These are phyloP conservation scores for Caryopteris hybrid DNA, from an alignment of 305 asterid species.

Conservation along the genomic window DNA sequence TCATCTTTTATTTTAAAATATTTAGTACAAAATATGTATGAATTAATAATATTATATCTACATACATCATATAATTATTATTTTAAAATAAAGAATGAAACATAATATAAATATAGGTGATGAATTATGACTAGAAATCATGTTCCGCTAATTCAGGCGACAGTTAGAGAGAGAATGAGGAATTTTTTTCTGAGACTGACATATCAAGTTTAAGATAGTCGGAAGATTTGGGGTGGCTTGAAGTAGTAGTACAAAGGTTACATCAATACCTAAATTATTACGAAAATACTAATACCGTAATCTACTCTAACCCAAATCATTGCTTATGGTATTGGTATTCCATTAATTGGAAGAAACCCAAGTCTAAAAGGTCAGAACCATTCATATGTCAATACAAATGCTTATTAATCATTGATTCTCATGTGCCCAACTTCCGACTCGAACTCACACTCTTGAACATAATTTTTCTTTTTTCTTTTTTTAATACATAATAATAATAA, in stretches of 20 bases:
- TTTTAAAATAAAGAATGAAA: too few species aligned
- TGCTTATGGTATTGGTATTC: too few species aligned
- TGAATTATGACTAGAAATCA: constrained; percentile 13
- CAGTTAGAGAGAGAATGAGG: background rate
- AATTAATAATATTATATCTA: too few species aligned
- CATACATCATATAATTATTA: too few species aligned
- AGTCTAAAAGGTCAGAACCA: background rate
- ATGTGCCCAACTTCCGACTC: constrained; percentile 23
- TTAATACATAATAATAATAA: too few species aligned
- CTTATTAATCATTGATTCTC: constrained; percentile 12
- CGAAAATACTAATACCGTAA: background rate
- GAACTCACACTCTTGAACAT: too few species aligned
- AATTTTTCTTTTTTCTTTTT: too few species aligned
- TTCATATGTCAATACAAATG: background rate
- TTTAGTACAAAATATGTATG: too few species aligned
- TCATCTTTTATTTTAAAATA: too few species aligned
- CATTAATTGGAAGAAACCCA: too few species aligned
- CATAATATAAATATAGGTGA: background rate
- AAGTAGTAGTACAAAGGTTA: background rate
- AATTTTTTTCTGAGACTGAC: too few species aligned
- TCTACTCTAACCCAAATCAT: background rate
- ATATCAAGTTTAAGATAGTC: too few species aligned
- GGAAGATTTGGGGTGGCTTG: constrained; percentile 5
- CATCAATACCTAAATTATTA: background rate
- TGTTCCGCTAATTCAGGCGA: constrained; percentile 28